Evolutionary conservation across 2,329 filamentous ascomycete species (phyloP), one percentile per base, ranked within the genome.

Genomic region (Sporothrix pseudoabietina): DNA sequence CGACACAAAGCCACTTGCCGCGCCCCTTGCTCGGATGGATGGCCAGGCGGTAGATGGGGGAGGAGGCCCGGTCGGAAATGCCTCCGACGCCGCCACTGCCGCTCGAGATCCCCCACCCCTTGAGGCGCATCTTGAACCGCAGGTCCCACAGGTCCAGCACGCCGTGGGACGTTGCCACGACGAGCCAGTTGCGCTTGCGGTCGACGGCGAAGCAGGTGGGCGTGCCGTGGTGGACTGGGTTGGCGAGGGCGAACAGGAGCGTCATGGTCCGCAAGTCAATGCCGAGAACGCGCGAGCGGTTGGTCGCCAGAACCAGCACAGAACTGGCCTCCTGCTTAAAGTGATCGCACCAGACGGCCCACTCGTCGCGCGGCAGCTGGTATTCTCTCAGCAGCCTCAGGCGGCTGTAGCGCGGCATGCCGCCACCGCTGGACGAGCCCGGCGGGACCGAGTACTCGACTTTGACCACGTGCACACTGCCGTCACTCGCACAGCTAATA

Each of bases 71-170:
- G 59, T 19, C 12, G n/a, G 39, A n/a, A 2, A 35, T 6, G 22
- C 49, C 47, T 16, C 47, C 47, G 12, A 1, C 54, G 3, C 22
- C 22, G 0, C 8, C 22, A 74, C 92, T 92, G 30, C 92, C 92
- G 30, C 92, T 93, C 0, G 93, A 90, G 39, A 98, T 87, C 0
- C 94, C 94, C 94, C 94, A 98, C 16, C 91, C 92, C 80, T 93
- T 94, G 32, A 98, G 85, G 30, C 94, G 89, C 77, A 98, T 88
- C 76, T 90, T 92, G 85, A 99, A 99, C n/a, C 96, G 91, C 55
- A 99, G 86, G 81, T 99, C 96, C 96, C 96, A 99, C 1, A 99
- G 87, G 79, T 97, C 92, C 8, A 99, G 85, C 39, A 98, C 91
- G 49, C 97, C 96, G 79, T 98, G 94, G 0, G 94, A 93, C 0